Evolutionary conservation across 2,329 filamentous ascomycete genomes (phyloP), one percentile per base, ranked within the genome.

Genomic region (Emmonsiellopsis sp.): DNA sequence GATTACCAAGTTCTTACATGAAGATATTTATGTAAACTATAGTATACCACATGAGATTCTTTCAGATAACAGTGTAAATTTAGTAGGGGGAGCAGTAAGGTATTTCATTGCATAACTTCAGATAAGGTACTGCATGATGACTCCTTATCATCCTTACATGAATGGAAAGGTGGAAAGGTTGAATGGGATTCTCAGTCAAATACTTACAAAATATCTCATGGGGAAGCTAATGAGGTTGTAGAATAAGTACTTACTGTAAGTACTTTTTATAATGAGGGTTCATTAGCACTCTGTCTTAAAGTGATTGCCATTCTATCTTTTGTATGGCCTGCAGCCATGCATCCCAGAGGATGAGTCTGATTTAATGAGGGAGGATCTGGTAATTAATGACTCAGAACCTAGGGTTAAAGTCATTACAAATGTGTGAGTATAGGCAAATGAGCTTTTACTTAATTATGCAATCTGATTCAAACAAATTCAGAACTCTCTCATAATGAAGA

Each of bases 361-460:
- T 40, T 15, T 5, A 15, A 5, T 40, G 1, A 5, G 2, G 3
- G 3, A 40, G 11, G 2, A 15, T 40, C 15, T 1, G 6, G 4
- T 1, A 26, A 26, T 26, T 3, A 1, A 26, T 5, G 1, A 26
- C 1, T 3, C 5, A 2, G 5, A 26, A 5, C 3, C 1, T 1
- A 26, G 20, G 2, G 5, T 26, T 3, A 26, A 26, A 26, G 20
- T 1, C 0, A 5, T 26, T 26, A 26, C 1, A 26, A 26, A 26
- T 26, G 3, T 26, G 3, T 1, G 5, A 5, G 3, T 5, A 4
- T 1, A 26, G 20, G 1, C 1, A 26, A 26, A 26, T 5, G 5
- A 26, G 20, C 5, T 26, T 1, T 5, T 5, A 26, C 20, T 26
- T 2, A 26, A 26, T 26, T 3, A 5, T 26, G 1, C 5, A 5